Percentiles rank a stretch among this genome's conserved stretches.
Conservation (phyloP, 768 basidiomycete species). For the Clitopilus passeckerianus region DNA sequence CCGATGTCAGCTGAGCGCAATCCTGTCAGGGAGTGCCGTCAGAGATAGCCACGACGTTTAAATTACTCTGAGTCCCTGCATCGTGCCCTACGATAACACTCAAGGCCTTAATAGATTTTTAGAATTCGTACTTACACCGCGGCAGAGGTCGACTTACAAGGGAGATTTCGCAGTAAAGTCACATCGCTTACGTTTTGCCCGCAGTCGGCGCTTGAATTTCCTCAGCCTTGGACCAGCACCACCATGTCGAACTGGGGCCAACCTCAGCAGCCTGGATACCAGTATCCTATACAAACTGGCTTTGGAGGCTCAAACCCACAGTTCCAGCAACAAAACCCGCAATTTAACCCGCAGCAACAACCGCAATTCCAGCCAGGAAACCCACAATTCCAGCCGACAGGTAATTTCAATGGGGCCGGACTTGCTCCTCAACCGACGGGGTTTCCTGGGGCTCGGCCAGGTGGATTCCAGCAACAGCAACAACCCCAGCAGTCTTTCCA, state of each 20-base stretch:
- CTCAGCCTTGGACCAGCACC: conserved; percentile 15
- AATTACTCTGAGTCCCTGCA: background rate
- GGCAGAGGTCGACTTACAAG: background rate
- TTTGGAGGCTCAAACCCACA: conserved; percentile 39
- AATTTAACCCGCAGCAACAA: conserved; percentile 17
- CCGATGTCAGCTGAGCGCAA: background rate
- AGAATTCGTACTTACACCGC: background rate
- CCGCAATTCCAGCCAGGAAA: conserved; percentile 21
- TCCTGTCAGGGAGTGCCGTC: too few relatives aligned
- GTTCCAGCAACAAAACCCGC: conserved; percentile 38
- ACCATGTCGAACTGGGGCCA: conserved; percentile 78
- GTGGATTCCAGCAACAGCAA: conserved; percentile 41
- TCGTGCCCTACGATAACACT: background rate
- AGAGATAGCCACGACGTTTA: background rate
- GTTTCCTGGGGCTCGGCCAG: background rate
- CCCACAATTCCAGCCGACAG: conserved; percentile 22
- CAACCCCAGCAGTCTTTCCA: conserved; percentile 57
- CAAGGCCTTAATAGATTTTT: too few relatives aligned
- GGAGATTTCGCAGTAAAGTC: background rate
- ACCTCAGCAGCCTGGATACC: conserved; percentile 62
- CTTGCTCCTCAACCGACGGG: conserved; percentile 58
- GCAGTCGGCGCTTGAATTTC: conserved; percentile 20
- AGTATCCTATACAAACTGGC: conserved; percentile 74
- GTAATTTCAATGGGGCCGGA: conserved; percentile 30
- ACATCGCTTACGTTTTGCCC: conserved; percentile 5